Evolutionary conservation across 495 filamentous ascomycete genomes (phyloP).

Genomic region (Aspergillus affinis): DNA sequence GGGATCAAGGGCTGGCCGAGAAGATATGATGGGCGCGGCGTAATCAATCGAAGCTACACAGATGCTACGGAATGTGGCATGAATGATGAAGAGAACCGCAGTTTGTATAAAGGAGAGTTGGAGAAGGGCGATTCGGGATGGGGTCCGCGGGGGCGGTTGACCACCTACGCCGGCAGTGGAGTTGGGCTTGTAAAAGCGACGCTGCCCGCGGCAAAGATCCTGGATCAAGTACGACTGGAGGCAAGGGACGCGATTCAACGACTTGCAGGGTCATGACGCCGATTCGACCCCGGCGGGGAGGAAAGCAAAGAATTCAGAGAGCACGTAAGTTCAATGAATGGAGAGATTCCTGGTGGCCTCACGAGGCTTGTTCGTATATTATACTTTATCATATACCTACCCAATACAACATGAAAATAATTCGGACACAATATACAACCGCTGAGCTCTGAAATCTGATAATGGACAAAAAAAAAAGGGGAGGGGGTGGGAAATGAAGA

Average conservation of each 20-base stretch:
- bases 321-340: background rate
- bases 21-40: constrained; percentile 57
- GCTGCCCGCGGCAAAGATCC: constrained; percentile 30
- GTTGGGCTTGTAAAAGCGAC: constrained; percentile 37
- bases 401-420: constrained; percentile 9
- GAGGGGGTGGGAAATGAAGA: constrained; percentile 4
- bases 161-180: constrained; percentile 60
- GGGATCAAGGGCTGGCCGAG: constrained; percentile 65
- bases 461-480: constrained; percentile 7
- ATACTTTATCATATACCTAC: constrained; percentile 15
- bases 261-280: background rate
- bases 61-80: constrained; percentile 50
- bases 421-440: background rate
- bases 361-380: constrained; percentile 8
- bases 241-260: constrained; percentile 11
- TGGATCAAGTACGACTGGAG: constrained; percentile 23
- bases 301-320: background rate
- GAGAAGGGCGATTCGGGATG: constrained; percentile 54
- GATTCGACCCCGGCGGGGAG: too few species aligned
- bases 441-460: background rate
- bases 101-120: constrained; percentile 48
- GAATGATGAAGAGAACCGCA: constrained; percentile 52
- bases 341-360: constrained; percentile 1
- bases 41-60: constrained; percentile 60
- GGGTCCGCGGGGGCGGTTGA: constrained; percentile 57